Conservation (phyloP, 2,329 filamentous ascomycete species). For the Gyromitra esculenta region DNA sequence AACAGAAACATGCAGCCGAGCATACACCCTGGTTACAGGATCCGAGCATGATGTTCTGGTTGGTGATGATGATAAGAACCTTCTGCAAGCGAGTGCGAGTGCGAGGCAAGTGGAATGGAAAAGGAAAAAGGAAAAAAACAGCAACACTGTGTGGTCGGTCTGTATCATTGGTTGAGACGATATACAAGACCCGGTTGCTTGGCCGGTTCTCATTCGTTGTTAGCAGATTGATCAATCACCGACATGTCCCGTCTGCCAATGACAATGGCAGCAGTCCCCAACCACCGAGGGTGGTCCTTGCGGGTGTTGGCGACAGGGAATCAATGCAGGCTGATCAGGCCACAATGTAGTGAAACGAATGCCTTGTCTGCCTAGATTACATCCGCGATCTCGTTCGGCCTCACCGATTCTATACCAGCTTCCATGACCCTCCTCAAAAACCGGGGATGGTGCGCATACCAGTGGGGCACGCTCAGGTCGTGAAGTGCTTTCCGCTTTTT, state of each 20-base stretch:
- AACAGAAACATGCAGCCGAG: constrained; percentile 25
- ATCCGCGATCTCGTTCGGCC: neutral
- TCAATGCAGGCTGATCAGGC: constrained; percentile 15
- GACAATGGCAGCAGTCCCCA: constrained; percentile 15
- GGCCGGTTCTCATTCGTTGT: constrained; percentile 39
- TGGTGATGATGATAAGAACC: constrained; percentile 34
- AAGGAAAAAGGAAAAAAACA: neutral
- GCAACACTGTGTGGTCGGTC: constrained; percentile 12
- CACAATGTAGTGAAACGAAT: constrained; percentile 8
- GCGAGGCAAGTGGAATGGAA: neutral
- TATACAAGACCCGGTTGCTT: constrained; percentile 32
- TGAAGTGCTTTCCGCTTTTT: neutral
- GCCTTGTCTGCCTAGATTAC: constrained; percentile 10
- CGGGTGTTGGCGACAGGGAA: neutral
- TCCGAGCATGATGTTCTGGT: constrained; percentile 22
- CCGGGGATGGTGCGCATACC: neutral
- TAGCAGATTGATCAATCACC: constrained; percentile 23
- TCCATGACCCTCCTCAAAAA: neutral
- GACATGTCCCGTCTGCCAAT: constrained; percentile 24
- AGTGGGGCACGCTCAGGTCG: neutral
- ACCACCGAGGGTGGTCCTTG: neutral
- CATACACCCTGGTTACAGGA: neutral
- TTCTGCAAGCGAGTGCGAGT: constrained; percentile 34
- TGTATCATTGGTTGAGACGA: constrained; percentile 29
- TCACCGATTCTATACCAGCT: neutral